A percentile compares a stretch with the other conserved stretches of the same genome.
Conservation (phyloP, 2,329 filamentous ascomycete genomes). For the Hypoxylon sp. region DNA sequence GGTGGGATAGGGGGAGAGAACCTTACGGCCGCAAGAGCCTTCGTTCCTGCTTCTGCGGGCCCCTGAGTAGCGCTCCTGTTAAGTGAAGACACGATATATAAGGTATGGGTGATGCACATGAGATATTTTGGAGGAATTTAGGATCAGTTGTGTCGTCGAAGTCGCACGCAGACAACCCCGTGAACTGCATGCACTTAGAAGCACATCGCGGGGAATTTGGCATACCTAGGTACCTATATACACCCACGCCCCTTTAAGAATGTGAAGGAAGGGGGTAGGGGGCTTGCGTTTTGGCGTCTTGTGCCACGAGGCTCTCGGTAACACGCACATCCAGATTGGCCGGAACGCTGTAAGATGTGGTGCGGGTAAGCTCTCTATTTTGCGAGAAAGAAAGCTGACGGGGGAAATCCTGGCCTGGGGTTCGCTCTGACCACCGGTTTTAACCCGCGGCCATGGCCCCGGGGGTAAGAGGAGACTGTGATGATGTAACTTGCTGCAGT, state of each 20-base stretch:
- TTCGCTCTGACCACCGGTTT: background rate
- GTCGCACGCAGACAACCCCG: slow-evolving; percentile 1
- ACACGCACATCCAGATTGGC: background rate
- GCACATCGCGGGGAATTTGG: slow-evolving; percentile 5
- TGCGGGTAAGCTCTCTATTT: background rate
- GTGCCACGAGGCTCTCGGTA: slow-evolving; percentile 7
- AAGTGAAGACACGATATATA: background rate
- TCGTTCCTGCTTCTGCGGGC: slow-evolving; percentile 3
- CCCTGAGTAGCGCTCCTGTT: background rate
- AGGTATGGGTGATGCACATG: background rate
- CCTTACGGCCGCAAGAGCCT: slow-evolving; percentile 20
- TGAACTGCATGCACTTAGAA: slow-evolving; percentile 5
- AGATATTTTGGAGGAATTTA: slow-evolving; percentile 10
- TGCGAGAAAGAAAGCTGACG: background rate
- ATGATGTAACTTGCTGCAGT: background rate
- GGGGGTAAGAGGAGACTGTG: background rate
- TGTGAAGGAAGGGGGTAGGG: background rate
- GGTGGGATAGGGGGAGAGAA: slow-evolving; percentile 7
- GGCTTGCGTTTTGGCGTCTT: slow-evolving; percentile 17
- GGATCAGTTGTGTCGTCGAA: slow-evolving; percentile 1
- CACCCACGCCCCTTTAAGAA: slow-evolving; percentile 26
- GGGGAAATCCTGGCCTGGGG: background rate
- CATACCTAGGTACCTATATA: slow-evolving; percentile 1
- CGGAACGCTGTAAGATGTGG: background rate
- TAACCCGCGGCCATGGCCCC: slow-evolving; percentile 1